A percentile compares a stretch with the other conserved stretches of the same genome.
Evolutionary conservation across 1,139 yeast genomes (phyloP).

Genomic region (Yamadazyma kanchanaburiensis): DNA sequence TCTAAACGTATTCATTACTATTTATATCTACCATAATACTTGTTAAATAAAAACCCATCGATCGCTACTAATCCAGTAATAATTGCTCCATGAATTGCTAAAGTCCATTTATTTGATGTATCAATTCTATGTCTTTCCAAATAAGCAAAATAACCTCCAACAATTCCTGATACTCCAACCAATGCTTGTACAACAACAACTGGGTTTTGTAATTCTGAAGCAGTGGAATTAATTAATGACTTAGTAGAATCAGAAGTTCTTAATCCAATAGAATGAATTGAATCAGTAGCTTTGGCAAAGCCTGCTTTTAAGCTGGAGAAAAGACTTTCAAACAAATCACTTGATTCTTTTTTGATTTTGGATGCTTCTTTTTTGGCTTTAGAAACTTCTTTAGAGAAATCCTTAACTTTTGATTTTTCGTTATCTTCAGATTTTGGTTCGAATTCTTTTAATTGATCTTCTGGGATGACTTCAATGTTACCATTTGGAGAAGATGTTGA

Average conservation of each 20-base stretch:
- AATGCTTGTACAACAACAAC: conserved; percentile 55
- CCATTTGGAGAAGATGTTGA: conserved; percentile 22
- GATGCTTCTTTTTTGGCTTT: conserved; percentile 10
- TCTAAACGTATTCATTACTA: no score
- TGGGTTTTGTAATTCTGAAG: conserved; percentile 49
- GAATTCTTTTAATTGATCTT: conserved; percentile 26
- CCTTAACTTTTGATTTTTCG: conserved; percentile 12
- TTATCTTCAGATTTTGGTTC: conserved; percentile 21
- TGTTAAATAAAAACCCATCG: conserved; percentile 52
- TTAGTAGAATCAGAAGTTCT: conserved; percentile 4
- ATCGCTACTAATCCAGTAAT: conserved; percentile 52
- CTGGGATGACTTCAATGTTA: conserved; percentile 24
- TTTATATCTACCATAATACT: conserved; percentile 35
- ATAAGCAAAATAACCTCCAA: conserved; percentile 49
- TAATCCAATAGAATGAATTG: conserved; percentile 11
- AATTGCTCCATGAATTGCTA: conserved; percentile 52
- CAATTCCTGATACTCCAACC: conserved; percentile 47
- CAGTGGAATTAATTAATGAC: conserved; percentile 4
- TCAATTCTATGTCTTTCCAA: conserved; percentile 53
- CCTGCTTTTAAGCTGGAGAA: conserved; percentile 5
- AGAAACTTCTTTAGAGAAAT: conserved; percentile 12
- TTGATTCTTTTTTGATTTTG: conserved; percentile 2
- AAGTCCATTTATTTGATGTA: conserved; percentile 41
- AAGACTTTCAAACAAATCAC: conserved; percentile 8
- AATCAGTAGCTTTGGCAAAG: conserved; percentile 3